Base-by-base conservation (phyloP, 352 stramenopile genomes). In the Phytopythium oedochilum region DNA sequence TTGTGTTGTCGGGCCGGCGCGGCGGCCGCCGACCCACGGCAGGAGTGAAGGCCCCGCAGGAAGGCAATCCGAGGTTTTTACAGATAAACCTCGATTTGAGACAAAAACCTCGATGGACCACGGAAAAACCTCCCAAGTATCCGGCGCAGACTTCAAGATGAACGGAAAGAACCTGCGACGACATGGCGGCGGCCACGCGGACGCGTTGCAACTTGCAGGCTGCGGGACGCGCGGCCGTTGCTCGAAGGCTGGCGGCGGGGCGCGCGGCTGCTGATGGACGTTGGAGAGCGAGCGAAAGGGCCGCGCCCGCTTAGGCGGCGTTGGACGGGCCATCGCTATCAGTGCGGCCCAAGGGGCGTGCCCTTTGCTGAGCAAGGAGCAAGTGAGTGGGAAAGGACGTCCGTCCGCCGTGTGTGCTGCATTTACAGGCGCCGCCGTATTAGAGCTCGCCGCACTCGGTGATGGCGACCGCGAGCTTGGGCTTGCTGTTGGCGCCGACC, bases 361-460 rank as follows among this genome's bases (percentile, higher is more conserved):
- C 7, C 39, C 39, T 45, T 45, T 31, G 20, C 43, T n/a, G n/a
- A n/a, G 22, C 20, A 14, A 15, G 5, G 11, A 15, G 32, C 11
- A 2, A 6, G 32, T 4, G 32, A 11, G n/a, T n/a, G n/a, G 5
- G 32, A 36, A 36, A 36, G 7, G 32, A 9, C n/a, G n/a, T n/a
- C n/a, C n/a, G n/a, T n/a, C n/a, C n/a, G n/a, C n/a, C n/a, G n/a
- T n/a, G n/a, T n/a, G n/a, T n/a, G n/a, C n/a, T n/a, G n/a, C n/a
- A n/a, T n/a, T n/a, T n/a, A n/a, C n/a, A n/a, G n/a, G n/a, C n/a
- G n/a, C 18, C 12, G n/a, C 1, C 47, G 22, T 4, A 17, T 61
- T 88, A 97, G 34, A 97, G 67, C 57, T 97, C 89, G 57, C 89
- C 89, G 56, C 87, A 97, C 60, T 97, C 82, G 18, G 86, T 90